Conservation (phyloP, 2,329 filamentous ascomycete species). For the Curvularia lunata region DNA sequence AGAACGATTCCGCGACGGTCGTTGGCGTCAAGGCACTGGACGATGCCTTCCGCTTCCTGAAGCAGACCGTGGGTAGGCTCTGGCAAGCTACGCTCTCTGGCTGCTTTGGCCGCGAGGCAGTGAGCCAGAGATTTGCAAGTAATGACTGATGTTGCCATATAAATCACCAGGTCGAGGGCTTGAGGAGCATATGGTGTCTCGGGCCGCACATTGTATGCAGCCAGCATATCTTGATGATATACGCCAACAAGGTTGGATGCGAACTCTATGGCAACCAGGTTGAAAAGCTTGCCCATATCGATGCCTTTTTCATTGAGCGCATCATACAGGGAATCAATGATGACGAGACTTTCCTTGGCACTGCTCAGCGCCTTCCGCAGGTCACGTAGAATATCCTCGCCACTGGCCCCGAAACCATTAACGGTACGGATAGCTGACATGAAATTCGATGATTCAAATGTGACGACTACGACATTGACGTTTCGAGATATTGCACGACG, state of each 20-base stretch:
- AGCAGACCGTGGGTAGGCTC: constrained; percentile 80
- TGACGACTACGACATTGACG: constrained; percentile 75
- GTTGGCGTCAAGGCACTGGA: constrained; percentile 69
- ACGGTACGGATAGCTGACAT: constrained; percentile 72
- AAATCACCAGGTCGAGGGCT: constrained; percentile 74
- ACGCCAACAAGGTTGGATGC: constrained; percentile 74
- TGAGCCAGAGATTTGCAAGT: constrained; percentile 75
- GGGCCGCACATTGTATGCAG: constrained; percentile 45
- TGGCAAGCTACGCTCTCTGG: constrained; percentile 74
- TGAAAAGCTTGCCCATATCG: constrained; percentile 64
- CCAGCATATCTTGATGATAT: constrained; percentile 82
- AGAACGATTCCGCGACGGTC: constrained; percentile 69
- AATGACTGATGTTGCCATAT: constrained; percentile 88
- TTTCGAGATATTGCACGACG: constrained; percentile 63
- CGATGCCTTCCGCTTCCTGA: constrained; percentile 77
- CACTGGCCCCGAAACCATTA: constrained; percentile 67
- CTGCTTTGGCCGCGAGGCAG: constrained; percentile 74
- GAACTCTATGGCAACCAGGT: constrained; percentile 73
- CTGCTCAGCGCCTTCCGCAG: constrained; percentile 30
- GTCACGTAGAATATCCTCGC: constrained; percentile 50
- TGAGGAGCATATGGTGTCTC: constrained; percentile 52
- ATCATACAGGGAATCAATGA: constrained; percentile 80
- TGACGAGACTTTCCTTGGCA: constrained; percentile 61
- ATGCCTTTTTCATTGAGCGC: constrained; percentile 52
- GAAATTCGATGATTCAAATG: constrained; percentile 74